A percentile compares a stretch with the other conserved stretches of the same genome.
These are phyloP conservation scores for Tolypocladium capitatum DNA, from an alignment of 2,329 filamentous ascomycete genomes.

Conservation along the genomic window DNA sequence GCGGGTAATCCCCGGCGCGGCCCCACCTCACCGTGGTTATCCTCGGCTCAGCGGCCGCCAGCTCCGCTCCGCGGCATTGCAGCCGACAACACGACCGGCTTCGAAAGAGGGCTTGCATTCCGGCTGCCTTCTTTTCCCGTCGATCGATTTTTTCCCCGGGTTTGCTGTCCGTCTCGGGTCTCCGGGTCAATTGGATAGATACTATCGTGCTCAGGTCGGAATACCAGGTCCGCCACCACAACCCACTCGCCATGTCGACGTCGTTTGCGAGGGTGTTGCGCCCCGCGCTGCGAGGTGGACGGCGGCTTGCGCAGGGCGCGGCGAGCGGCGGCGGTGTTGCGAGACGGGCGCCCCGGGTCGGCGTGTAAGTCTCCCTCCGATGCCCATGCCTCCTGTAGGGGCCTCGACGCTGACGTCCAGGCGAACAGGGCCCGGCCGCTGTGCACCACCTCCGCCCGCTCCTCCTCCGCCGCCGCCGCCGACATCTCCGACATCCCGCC, in stretches of 20 bases:
- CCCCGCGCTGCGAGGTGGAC: slow-evolving; percentile 35
- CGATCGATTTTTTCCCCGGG: too few species aligned
- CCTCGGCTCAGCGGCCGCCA: slow-evolving; percentile 10
- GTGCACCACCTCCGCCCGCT: slow-evolving; percentile 43
- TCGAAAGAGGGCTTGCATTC: too few species aligned
- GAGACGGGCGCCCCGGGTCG: slow-evolving; percentile 9
- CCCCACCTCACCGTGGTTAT: slow-evolving; percentile 10
- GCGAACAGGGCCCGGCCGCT: slow-evolving; percentile 33
- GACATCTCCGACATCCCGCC: slow-evolving; percentile 70
- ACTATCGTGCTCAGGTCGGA: too few species aligned
- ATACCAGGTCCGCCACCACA: not conserved
- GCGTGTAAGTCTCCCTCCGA: slow-evolving; percentile 11
- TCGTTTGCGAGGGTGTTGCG: slow-evolving; percentile 37
- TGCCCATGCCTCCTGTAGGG: not conserved
- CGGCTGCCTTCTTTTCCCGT: too few species aligned
- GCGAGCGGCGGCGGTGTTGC: slow-evolving; percentile 10
- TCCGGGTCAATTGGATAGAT: not conserved
- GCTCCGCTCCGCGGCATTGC: not conserved
- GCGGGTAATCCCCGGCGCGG: slow-evolving; percentile 1
- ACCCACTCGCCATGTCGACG: slow-evolving; percentile 22
- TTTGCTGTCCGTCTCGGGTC: too few species aligned
- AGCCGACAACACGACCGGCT: not conserved
- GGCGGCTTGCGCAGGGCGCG: slow-evolving; percentile 18
- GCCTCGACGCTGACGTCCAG: not conserved
- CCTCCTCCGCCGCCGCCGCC: slow-evolving; percentile 13